Conservation (phyloP, 805 yeast genomes). For the Maudiozyma bulderi region DNA sequence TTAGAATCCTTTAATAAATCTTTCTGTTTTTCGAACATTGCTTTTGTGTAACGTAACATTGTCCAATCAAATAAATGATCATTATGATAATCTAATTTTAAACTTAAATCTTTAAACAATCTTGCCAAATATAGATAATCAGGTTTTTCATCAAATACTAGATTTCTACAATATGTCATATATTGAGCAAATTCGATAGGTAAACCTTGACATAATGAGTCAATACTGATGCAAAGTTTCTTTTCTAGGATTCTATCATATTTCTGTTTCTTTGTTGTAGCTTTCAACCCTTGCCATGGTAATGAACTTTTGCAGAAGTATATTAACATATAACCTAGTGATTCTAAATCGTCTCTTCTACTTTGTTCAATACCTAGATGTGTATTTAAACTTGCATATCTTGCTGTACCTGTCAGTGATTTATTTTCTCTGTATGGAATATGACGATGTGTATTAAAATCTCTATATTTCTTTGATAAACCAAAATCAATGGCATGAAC, state of each 20-base stretch:
- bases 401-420: conserved; percentile 93
- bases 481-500: conserved; percentile 94
- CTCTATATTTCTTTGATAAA: conserved; percentile 85
- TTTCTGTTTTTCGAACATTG: conserved; percentile 25
- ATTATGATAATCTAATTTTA: conserved; percentile 80
- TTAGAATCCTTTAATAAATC: conserved; percentile 6
- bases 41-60: conserved; percentile 34
- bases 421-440: conserved; percentile 95
- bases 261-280: conserved; percentile 93
- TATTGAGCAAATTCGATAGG: conserved; percentile 86
- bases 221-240: conserved; percentile 83
- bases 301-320: conserved; percentile 92
- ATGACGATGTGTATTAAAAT: conserved; percentile 87
- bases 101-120: conserved; percentile 78
- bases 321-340: conserved; percentile 86
- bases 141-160: conserved; percentile 93
- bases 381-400: conserved; percentile 91
- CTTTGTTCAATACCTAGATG: conserved; percentile 95
- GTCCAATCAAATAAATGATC: conserved; percentile 98
- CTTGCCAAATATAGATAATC: conserved; percentile 85
- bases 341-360: conserved; percentile 92
- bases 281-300: conserved; percentile 98
- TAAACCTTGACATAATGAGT: conserved; percentile 78
- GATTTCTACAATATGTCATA: conserved; percentile 77
- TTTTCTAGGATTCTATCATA: conserved; percentile 94